Evolutionary conservation across 1,139 yeast species (phyloP).

Genomic region (Hansenula sp.): DNA sequence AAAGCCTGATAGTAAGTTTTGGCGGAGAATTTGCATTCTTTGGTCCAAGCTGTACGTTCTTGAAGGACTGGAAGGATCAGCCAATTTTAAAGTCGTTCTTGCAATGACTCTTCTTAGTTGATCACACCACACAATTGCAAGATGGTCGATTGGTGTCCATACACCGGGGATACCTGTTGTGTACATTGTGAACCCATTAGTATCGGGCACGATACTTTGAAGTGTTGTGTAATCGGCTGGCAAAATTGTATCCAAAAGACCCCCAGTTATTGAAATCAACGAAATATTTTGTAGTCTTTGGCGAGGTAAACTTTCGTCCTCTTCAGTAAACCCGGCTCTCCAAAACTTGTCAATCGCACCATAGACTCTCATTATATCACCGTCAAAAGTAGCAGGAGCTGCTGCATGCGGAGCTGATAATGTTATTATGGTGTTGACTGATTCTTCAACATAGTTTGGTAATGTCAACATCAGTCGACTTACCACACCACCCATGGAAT

Average conservation of each 20-base stretch:
- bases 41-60: constrained; percentile 46
- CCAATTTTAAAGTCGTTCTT: constrained; percentile 53
- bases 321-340: constrained; percentile 52
- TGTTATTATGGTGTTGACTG: constrained; percentile 82
- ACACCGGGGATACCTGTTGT: constrained; percentile 87
- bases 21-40: constrained; percentile 57
- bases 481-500: constrained; percentile 97
- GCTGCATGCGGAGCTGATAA: constrained; percentile 91
- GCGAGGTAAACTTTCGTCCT: constrained; percentile 32
- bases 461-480: constrained; percentile 77
- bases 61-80: constrained; percentile 40
- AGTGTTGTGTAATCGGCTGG: constrained; percentile 91
- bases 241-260: constrained; percentile 71
- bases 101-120: constrained; percentile 71
- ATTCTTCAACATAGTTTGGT: constrained; percentile 66
- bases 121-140: constrained; percentile 96
- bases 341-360: constrained; percentile 76
- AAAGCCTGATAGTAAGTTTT: constrained; percentile 54
- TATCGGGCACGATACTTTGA: constrained; percentile 65
- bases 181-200: constrained; percentile 79
- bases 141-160: constrained; percentile 94
- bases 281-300: constrained; percentile 46
- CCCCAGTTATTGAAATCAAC: constrained; percentile 86
- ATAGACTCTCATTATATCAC: constrained; percentile 75
- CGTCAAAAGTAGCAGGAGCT: constrained; percentile 94